Percentiles rank a stretch among this genome's conserved stretches.
phyloP scores from a whole-genome alignment of 495 filamentous ascomycete species.

The Tuber calosporum region DNA sequence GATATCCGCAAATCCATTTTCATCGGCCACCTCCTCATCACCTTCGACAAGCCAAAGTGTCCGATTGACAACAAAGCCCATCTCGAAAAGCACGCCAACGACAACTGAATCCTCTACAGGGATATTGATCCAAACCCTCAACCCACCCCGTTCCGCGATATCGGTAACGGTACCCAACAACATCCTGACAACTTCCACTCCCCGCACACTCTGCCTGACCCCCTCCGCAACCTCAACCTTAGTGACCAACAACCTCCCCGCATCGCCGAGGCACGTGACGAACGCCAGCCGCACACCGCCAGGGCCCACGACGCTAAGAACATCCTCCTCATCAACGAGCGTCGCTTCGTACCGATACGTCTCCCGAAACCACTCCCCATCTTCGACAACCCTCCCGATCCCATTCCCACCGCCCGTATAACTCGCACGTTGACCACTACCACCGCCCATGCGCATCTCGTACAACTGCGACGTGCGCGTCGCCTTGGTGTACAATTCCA shows the following conservation, averaged over 20 bases:
- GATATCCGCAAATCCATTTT: not conserved
- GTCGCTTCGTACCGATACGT: conserved; percentile 25
- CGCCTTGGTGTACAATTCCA: conserved; percentile 16
- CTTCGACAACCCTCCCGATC: conserved; percentile 23
- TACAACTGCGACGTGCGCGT: conserved; percentile 20
- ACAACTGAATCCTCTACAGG: conserved; percentile 22
- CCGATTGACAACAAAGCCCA: conserved; percentile 33
- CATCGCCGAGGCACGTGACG: conserved; percentile 21
- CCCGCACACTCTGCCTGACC: conserved; percentile 17
- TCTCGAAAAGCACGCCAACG: conserved; percentile 18
- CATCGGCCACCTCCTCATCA: not conserved
- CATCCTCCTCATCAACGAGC: conserved; percentile 20
- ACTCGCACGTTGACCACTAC: conserved; percentile 1
- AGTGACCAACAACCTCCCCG: conserved; percentile 14
- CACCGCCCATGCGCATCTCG: conserved; percentile 22
- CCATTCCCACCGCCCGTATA: not conserved
- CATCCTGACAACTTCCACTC: conserved; percentile 16
- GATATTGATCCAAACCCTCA: conserved; percentile 26
- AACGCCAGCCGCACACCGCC: conserved; percentile 6
- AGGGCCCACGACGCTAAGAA: conserved; percentile 21
- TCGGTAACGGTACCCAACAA: conserved; percentile 22
- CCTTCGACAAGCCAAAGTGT: conserved; percentile 28
- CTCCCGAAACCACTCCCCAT: conserved; percentile 24
- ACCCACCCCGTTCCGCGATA: conserved; percentile 19
- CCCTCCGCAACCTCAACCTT: conserved; percentile 17